Evolutionary conservation across 108 stramenopile genomes (phyloP).

Genomic region (Cylindrotheca closterium): DNA sequence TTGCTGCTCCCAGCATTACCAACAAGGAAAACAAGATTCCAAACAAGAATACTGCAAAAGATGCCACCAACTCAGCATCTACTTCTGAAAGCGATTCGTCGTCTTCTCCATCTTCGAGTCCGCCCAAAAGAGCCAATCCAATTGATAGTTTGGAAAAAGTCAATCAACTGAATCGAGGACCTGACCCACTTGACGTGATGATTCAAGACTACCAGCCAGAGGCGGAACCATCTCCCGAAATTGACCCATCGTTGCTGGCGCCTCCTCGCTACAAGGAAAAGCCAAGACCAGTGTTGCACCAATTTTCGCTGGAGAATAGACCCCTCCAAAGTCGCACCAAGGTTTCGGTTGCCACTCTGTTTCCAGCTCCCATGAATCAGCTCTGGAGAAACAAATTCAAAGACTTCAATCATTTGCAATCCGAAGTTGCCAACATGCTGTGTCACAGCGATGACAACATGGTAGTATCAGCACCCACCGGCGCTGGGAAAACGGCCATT

Average conservation of each 20-base stretch:
- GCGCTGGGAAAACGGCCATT: constrained; percentile 94
- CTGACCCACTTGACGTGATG: too few relatives aligned
- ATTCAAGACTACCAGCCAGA: neutral
- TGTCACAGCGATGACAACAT: constrained; percentile 85
- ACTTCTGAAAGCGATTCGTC: too few relatives aligned
- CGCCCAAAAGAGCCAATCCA: too few relatives aligned
- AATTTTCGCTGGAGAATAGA: constrained; percentile 45
- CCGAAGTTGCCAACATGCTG: constrained; percentile 55
- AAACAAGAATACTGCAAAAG: too few relatives aligned
- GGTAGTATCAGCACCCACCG: constrained; percentile 97
- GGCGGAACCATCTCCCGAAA: constrained; percentile 22
- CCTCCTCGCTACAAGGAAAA: constrained; percentile 18
- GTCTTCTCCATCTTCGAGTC: too few relatives aligned
- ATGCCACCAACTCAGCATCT: too few relatives aligned
- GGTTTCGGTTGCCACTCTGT: constrained; percentile 44
- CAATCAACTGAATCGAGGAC: too few relatives aligned
- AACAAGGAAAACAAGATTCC: too few relatives aligned
- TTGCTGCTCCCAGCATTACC: too few relatives aligned
- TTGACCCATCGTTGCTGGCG: constrained; percentile 29
- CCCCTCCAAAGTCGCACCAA: constrained; percentile 42
- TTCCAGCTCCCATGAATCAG: constrained; percentile 45
- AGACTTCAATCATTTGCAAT: constrained; percentile 78
- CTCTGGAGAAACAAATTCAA: constrained; percentile 65
- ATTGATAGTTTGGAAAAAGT: too few relatives aligned
- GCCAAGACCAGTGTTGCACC: constrained; percentile 45